These are phyloP conservation scores for Sclerotiophoma versabilis DNA, from an alignment of 2,329 filamentous ascomycete species.

Conservation along the genomic window DNA sequence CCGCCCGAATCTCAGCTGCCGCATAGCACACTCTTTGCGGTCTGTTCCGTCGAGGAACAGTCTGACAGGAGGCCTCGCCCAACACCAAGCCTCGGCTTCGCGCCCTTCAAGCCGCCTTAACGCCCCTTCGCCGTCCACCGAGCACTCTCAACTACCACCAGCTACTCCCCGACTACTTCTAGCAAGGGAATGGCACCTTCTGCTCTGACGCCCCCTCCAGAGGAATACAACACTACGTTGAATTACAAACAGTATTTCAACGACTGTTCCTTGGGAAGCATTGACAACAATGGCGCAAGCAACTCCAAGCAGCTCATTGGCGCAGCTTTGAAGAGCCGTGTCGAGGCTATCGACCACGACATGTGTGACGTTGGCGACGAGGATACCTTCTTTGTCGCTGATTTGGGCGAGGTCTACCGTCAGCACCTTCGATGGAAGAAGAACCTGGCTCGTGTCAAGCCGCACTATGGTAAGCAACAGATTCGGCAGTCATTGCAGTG, in stretches of 20 bases:
- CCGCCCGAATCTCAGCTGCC: slow-evolving; percentile 85
- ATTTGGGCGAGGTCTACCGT: slow-evolving; percentile 97
- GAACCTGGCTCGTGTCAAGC: slow-evolving; percentile 89
- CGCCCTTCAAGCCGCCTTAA: slow-evolving; percentile 97
- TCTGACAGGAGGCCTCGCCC: slow-evolving; percentile 91
- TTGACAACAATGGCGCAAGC: slow-evolving; percentile 58
- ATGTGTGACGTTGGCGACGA: slow-evolving; percentile 90
- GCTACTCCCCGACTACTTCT: slow-evolving; percentile 32
- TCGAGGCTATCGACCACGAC: slow-evolving; percentile 84
- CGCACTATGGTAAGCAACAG: slow-evolving; percentile 83
- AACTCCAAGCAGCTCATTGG: slow-evolving; percentile 81
- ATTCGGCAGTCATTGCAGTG: not conserved
- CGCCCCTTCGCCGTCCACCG: slow-evolving; percentile 51
- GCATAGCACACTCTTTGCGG: slow-evolving; percentile 98
- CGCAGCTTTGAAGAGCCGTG: slow-evolving; percentile 83
- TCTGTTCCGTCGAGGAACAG: slow-evolving; percentile 99
- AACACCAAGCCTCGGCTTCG: slow-evolving; percentile 84
- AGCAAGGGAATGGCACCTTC: slow-evolving; percentile 75
- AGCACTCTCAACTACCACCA: slow-evolving; percentile 11
- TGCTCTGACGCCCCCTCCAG: slow-evolving; percentile 60
- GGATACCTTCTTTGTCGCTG: slow-evolving; percentile 97
- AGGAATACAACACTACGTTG: slow-evolving; percentile 52
- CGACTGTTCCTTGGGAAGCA: slow-evolving; percentile 40
- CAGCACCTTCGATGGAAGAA: slow-evolving; percentile 98
- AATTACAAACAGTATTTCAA: slow-evolving; percentile 42